Evolutionary conservation across 441 rosid genomes (phyloP), one percentile per base, ranked within the genome.

Genomic region (Daphne laureola): DNA sequence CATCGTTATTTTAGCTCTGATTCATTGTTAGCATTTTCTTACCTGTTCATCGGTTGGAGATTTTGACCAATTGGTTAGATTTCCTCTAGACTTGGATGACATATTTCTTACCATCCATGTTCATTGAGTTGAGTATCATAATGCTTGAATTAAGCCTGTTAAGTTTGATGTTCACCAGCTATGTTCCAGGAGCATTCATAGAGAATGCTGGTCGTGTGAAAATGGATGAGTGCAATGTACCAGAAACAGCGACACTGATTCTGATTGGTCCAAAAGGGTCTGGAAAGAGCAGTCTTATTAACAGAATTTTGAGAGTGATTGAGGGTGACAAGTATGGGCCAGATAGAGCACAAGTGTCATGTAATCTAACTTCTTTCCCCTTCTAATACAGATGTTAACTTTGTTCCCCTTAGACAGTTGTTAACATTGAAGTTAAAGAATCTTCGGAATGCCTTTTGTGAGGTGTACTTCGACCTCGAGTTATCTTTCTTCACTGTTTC

Each of bases 251-350:
- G 42, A 62, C 86, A 12, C 82, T 90, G 46, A 9, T 90, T 23
- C 52, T 87, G 31, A 58, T 90, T 60, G 97, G 97, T 60, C 91
- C 88, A 12, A 83, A 72, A 67, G 87, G 96, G 6, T 83, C 87
- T 1, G 96, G 97, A 50, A 87, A 90, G 67, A 90, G 96, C 77
- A 81, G 92, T 42, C 92, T 90, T 55, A 54, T 90, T 52, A 90
- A 90, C 57, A 71, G 61, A 68, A 87, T 90, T 59, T 75, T 90
- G 46, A 87, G 61, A 67, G 82, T 73, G 38, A 71, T 90, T n/a
- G 87, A 79, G 59, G 78, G 78, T 44, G 88, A 77, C 57, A 65
- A 71, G 60, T 81, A 79, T 57, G 69, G 83, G 16, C 60, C 86
- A 8, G 78, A 77, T 38, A 77, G 96, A 76, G 94, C 96, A 52